A percentile compares a stretch with the other conserved stretches of the same genome.
Evolutionary conservation across 805 yeast species (phyloP).

Genomic region (Millerozyma acaciae): DNA sequence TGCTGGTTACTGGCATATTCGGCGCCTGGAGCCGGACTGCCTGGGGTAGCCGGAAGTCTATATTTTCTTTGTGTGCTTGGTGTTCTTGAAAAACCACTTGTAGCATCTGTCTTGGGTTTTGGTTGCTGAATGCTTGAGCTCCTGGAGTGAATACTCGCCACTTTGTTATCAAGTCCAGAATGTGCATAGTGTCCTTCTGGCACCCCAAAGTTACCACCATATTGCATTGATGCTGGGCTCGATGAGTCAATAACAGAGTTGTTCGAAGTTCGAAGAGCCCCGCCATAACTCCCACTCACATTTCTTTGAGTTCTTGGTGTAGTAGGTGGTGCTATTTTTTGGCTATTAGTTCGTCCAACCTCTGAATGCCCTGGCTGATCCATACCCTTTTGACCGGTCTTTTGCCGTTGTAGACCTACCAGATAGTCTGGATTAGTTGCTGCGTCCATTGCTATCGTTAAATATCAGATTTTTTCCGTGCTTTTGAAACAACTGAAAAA

Average conservation of each 20-base stretch:
- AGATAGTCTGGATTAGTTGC: conserved; percentile 10
- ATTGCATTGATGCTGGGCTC: too few relatives aligned
- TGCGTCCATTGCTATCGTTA: conserved; percentile 12
- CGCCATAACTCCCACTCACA: conserved; percentile 46
- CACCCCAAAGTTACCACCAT: too few relatives aligned
- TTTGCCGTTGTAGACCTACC: conserved; percentile 4
- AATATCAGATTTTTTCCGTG: too few relatives aligned
- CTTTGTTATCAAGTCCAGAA: too few relatives aligned
- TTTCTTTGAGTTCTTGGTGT: conserved; percentile 68
- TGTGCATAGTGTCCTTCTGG: too few relatives aligned
- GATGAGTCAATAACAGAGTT: too few relatives aligned
- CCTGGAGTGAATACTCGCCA: conserved; percentile 18
- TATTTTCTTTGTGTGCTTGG: conserved; percentile 4
- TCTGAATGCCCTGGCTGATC: background rate
- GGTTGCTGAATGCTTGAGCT: conserved; percentile 13
- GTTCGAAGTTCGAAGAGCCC: too few relatives aligned
- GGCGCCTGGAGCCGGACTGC: background rate
- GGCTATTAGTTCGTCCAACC: background rate
- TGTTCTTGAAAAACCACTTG: conserved; percentile 2
- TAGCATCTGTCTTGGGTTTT: conserved; percentile 5
- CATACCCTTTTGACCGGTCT: conserved; percentile 3
- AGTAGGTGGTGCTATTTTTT: conserved; percentile 49
- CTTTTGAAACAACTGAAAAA: too few relatives aligned
- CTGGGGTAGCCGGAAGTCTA: conserved; percentile 1
- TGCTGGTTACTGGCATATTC: background rate